Evolutionary conservation across 176 grass and related monocot genomes (phyloP), one percentile per base, ranked within the genome.

Genomic region (Thalia dealbata): DNA sequence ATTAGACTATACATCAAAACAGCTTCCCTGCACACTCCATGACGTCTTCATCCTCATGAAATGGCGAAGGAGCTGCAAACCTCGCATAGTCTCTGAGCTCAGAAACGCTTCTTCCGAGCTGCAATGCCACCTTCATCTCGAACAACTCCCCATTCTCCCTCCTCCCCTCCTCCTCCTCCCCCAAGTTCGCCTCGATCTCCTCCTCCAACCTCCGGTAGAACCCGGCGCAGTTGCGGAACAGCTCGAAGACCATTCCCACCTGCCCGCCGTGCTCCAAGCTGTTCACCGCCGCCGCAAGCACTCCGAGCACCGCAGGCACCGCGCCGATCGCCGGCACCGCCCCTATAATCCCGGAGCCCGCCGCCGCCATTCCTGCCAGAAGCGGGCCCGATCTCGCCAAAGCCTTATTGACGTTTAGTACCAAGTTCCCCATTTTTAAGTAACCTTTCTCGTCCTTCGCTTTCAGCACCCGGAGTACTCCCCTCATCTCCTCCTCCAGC

Each of bases 101-200:
- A 1, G 81, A 72, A 18, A 78, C 19, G 23, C 61, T 72, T 63
- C 74, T 54, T 7, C 81, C 75, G 2, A 83, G 76, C 61, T 78
- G 67, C 60, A 84, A 32, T 44, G 81, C 76, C 5, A 84, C 72
- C 69, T 64, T 69, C 13, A 51, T 84, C 71, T 76, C 81, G 23
- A 84, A 79, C 60, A 84, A 8, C 70, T 84, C 81, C 67, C 81
- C 76, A 25, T 84, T 84, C 72, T 84, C 76, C 26, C 76, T 25
- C 75, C 42, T 25, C 45, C 59, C 22, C 11, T 35, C 29, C 2
- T 83, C 58, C 23, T 59, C 13, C 44, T 84, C 81, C 25, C 21
- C 73, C 61, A 84, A 45, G 43, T 73, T 84, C 69, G 38, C 10
- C 60, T 84, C 81, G 5, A 84, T 79, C 60, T 74, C 76, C 70